Evolutionary conservation across 2,329 filamentous ascomycete genomes (phyloP), one percentile per base, ranked within the genome.

Genomic region (Diaporthe vaccinii): DNA sequence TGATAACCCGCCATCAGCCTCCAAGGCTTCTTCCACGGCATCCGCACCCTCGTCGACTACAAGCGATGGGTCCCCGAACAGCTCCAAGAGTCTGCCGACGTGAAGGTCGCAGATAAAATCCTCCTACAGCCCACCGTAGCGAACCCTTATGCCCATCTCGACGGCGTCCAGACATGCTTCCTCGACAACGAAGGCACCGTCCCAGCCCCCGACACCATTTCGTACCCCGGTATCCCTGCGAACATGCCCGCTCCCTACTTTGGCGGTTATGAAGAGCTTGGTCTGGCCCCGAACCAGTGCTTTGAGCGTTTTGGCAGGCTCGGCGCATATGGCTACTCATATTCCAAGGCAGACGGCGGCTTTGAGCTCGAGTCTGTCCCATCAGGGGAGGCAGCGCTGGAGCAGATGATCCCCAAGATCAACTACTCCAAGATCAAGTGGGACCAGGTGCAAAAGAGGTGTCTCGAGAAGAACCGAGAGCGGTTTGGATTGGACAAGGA

Each of bases 261-360:
- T 74, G 93, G 93, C 31, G 90, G 91, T 77, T 92, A 91, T 79
- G 85, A 89, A 46, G 85, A 88, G 12, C 83, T 94, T 61, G 89
- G 87, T 22, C 86, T 94, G 65, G 90, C 94, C 72, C 86, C 86
- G 22, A 89, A 91, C 76, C 81, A 93, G 25, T 94, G 92, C 83
- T 93, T 91, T 79, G 92, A 94, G 81, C 86, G 93, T 44, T 89
- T 93, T 79, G 91, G 92, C 7, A 91, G 94, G 65, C 90, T 95
- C 51, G 92, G 93, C 14, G 88, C 89, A n/a, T 94, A 94, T 78
- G 91, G 92, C 3, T 85, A 90, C 77, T 84, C 84, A 3, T 94
- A 94, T 81, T 89, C 88, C 76, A 87, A 86, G 69, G 88, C 89
- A 74, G 88, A 87, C 79, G 93, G 93, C n/a, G 93, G 93, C 25